Base-by-base conservation (phyloP, 805 yeast genomes). In the Metschnikowia orientalis region DNA sequence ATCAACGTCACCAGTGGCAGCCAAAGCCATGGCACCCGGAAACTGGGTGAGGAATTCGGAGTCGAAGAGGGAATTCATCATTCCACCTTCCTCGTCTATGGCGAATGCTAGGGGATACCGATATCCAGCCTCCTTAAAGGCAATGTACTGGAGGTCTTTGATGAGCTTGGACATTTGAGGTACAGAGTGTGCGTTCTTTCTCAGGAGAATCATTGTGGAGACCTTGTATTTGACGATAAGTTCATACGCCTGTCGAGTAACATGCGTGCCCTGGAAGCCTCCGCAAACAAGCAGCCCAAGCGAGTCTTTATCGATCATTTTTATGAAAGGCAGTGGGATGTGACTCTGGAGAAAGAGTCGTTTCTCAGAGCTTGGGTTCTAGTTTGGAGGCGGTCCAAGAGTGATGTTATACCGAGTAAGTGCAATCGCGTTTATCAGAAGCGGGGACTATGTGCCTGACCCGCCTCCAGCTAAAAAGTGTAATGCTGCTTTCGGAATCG, bases 11-110 rank as follows among this genome's bases (percentile, higher is more conserved):
- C 71, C 71, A 0, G 79, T 65, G 13, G 81, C 80, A 3, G 75
- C 73, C 14, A 77, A 51, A 3, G 78, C 81, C 82, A 77, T 77
- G 17, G 79, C 79, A 4, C 81, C 76, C 1, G 83, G 83, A 45
- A 71, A 75, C 49, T 76, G 81, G 7, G 77, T 69, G 13, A 77
- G 51, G 37, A 54, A 58, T 7, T 64, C 63, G 7, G 69, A 63
- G 48, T 77, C 82, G 47, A 70, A 72, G 28, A 77, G 56, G 18
- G 76, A 67, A 52, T 76, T 75, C 53, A 77, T 62, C 77, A 75
- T 72, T 2, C 82, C 82, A 6, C 79, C 76, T 47, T 77, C 83
- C 50, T 74, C 79, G 48, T 77, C 82, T 11, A 77, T 67, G 14
- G 77, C 77, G 42, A 77, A 70, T 48, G 73, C 53, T 15, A 77